phyloP scores from a whole-genome alignment of 352 stramenopile species.

The Aphanomyces astaci region DNA sequence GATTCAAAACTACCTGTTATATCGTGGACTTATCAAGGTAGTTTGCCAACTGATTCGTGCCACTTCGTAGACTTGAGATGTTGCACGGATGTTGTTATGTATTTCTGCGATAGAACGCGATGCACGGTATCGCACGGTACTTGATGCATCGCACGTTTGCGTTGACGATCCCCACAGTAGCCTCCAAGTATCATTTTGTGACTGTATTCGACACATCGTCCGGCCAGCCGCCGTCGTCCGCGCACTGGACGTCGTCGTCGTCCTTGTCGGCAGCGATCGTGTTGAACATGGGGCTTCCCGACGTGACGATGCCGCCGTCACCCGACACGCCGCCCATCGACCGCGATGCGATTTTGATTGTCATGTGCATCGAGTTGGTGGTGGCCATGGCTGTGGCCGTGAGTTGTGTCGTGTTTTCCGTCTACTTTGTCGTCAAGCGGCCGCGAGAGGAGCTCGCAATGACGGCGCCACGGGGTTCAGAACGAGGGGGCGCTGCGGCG shows the following conservation, averaged over 20 bases:
- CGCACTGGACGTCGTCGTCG: conserved; percentile 47
- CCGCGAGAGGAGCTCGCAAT: conserved; percentile 32
- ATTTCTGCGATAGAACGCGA: conserved; percentile 44
- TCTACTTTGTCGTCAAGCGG: conserved; percentile 83
- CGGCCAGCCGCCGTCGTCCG: conserved; percentile 33
- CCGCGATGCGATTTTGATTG: conserved; percentile 70
- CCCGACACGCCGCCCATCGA: conserved; percentile 72
- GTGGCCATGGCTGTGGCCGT: conserved; percentile 75
- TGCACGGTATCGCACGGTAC: conserved; percentile 57
- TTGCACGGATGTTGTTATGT: too few relatives aligned
- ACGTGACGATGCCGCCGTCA: conserved; percentile 52
- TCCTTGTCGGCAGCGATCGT: conserved; percentile 52
- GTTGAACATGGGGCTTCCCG: conserved; percentile 67
- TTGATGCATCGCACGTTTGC: conserved; percentile 69
- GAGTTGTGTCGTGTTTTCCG: conserved; percentile 75
- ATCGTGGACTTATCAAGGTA: conserved; percentile 62
- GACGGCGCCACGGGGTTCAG: background rate
- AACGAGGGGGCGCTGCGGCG: too few relatives aligned
- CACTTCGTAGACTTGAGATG: background rate
- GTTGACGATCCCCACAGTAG: conserved; percentile 49
- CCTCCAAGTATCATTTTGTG: conserved; percentile 21
- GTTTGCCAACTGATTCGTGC: background rate
- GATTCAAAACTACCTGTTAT: conserved; percentile 73
- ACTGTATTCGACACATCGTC: conserved; percentile 10
- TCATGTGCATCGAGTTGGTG: conserved; percentile 81